A percentile compares a stretch with the other conserved stretches of the same genome.
Evolutionary conservation across 768 basidiomycete species (phyloP).

Genomic region (Calocybe indica): DNA sequence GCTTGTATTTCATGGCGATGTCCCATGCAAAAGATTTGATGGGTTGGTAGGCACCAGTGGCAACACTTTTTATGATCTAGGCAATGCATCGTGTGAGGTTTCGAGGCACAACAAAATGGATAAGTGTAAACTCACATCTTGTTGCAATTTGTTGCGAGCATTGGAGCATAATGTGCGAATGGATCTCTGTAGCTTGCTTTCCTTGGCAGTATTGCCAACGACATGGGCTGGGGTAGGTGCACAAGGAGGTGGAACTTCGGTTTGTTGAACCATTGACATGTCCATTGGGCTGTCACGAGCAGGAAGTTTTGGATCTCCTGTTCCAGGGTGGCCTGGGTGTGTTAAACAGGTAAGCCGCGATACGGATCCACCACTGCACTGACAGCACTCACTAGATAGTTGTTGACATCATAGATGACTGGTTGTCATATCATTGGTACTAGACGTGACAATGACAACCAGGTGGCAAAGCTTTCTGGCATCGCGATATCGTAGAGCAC

Average conservation of each 20-base stretch:
- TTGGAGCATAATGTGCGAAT: too few relatives aligned
- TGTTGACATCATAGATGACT: constrained; percentile 23
- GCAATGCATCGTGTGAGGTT: too few relatives aligned
- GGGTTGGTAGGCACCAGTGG: too few relatives aligned
- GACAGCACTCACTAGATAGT: constrained; percentile 22
- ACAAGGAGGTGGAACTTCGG: constrained; percentile 37
- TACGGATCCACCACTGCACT: neutral
- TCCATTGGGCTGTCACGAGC: constrained; percentile 19
- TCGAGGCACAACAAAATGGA: too few relatives aligned
- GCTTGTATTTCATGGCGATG: too few relatives aligned
- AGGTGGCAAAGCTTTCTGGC: constrained; percentile 15
- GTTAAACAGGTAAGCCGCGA: constrained; percentile 2
- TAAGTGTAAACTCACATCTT: too few relatives aligned
- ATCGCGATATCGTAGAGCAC: constrained; percentile 31
- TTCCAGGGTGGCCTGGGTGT: constrained; percentile 14
- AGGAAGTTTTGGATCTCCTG: constrained; percentile 30
- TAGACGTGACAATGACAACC: constrained; percentile 26
- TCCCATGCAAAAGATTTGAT: too few relatives aligned
- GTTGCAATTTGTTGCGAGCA: too few relatives aligned
- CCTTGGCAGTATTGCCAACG: too few relatives aligned
- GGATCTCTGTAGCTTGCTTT: too few relatives aligned
- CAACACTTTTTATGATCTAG: too few relatives aligned
- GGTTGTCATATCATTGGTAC: constrained; percentile 35
- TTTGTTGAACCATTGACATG: constrained; percentile 32
- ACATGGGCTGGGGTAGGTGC: constrained; percentile 20